A percentile compares a stretch with the other conserved stretches of the same genome.
These are phyloP conservation scores for Ascobolus immersus DNA, from an alignment of 495 filamentous ascomycete species.

Conservation along the genomic window DNA sequence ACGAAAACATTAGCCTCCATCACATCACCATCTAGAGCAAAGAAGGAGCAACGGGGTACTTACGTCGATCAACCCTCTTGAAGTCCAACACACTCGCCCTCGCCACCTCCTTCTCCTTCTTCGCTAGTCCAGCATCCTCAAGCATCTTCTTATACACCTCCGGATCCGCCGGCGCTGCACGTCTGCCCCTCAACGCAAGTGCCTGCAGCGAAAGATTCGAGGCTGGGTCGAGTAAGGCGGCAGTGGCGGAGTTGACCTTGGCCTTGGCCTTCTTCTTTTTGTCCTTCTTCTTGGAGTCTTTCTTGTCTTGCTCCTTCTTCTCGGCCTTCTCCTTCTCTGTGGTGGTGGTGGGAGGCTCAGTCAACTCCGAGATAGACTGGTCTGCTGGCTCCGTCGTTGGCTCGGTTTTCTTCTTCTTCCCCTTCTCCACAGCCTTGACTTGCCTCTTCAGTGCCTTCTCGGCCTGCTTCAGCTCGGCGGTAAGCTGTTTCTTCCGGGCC, in stretches of 20 bases:
- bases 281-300: slow-evolving; percentile 18
- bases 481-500: too few relatives aligned
- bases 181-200: too few relatives aligned
- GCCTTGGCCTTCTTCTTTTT: slow-evolving; percentile 22
- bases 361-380: slow-evolving; percentile 18
- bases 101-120: slow-evolving; percentile 26
- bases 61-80: slow-evolving; percentile 62
- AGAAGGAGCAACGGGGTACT: slow-evolving; percentile 8
- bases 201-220: too few relatives aligned
- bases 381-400: slow-evolving; percentile 16
- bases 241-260: too few relatives aligned
- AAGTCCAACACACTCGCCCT: slow-evolving; percentile 45
- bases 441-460: too few relatives aligned
- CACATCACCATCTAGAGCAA: slow-evolving; percentile 1
- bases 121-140: too few relatives aligned
- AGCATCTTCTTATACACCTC: too few relatives aligned
- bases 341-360: slow-evolving; percentile 16
- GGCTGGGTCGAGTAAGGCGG: too few relatives aligned
- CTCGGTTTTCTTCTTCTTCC: slow-evolving; percentile 20
- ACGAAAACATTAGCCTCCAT: neutral
- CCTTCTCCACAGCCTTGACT: slow-evolving; percentile 21
- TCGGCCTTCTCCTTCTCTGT: slow-evolving; percentile 14
- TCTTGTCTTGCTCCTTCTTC: slow-evolving; percentile 17
- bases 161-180: too few relatives aligned
- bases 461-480: too few relatives aligned